These are phyloP conservation scores for Saturnispora besseyi DNA, from an alignment of 805 yeast genomes.

Conservation along the genomic window DNA sequence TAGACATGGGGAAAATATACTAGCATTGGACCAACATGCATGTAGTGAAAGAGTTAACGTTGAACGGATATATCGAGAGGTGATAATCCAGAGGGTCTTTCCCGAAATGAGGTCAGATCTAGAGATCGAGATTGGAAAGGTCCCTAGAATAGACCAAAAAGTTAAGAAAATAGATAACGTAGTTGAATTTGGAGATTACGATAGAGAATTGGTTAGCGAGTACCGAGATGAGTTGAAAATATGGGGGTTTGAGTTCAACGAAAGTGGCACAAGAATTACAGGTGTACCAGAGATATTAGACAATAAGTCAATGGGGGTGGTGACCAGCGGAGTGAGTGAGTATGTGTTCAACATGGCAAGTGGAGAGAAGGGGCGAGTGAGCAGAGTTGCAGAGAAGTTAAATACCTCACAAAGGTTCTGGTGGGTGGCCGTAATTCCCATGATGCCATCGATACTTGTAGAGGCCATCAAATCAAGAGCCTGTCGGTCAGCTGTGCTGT, in stretches of 20 bases:
- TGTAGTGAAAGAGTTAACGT: conserved; percentile 66
- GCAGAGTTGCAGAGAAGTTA: neutral
- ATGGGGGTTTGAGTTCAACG: conserved; percentile 37
- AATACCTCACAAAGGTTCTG: neutral
- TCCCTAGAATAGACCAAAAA: no score
- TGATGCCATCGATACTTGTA: conserved; percentile 42
- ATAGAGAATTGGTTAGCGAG: conserved; percentile 26
- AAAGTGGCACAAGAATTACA: conserved; percentile 20
- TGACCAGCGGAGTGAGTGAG: conserved; percentile 2
- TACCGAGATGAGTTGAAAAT: conserved; percentile 23
- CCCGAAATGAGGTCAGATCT: no score
- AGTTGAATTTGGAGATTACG: conserved; percentile 21
- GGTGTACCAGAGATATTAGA: conserved; percentile 35
- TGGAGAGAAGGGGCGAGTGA: neutral
- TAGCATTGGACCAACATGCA: conserved; percentile 75
- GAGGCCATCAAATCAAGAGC: conserved; percentile 52
- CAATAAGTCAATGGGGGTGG: neutral
- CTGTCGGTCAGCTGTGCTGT: conserved; percentile 62
- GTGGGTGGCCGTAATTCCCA: conserved; percentile 15
- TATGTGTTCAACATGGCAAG: conserved; percentile 7
- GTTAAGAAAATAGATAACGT: conserved; percentile 6
- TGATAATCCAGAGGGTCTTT: conserved; percentile 22
- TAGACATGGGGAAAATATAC: conserved; percentile 14
- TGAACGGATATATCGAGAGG: conserved; percentile 39
- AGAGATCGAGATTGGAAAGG: no score